Evolutionary conservation across 2,329 filamentous ascomycete species (phyloP), one percentile per base, ranked within the genome.

Genomic region (Drechslera avenae): DNA sequence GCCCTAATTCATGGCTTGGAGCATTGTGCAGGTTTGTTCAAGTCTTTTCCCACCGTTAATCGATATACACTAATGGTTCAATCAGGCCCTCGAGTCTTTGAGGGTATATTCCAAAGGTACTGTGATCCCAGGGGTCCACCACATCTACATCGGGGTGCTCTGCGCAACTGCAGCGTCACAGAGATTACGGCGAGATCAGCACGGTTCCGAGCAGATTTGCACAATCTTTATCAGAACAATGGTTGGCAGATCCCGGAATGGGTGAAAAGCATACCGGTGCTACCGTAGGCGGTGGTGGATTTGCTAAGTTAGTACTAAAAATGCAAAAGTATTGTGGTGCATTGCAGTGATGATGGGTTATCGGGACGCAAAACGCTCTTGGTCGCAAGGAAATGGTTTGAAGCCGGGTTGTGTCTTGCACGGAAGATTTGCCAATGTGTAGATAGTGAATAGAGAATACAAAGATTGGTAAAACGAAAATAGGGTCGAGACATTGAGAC

Each of bases 1-100:
- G 71, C 70, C 8, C 58, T 79, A 33, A 47, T 73, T 19, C 64
- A 69, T 4, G 66, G 63, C 3, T 32, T 74, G 47, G 23, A 61
- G 33, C 46, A 52, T 6, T 68, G 56, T 52, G 39, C 59, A 12
- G 59, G 71, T 72, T 10, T 5, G 5, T 7, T 21, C 5, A 3
- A 1, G 5, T 39, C 13, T 7, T 8, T 5, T 5, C 7, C 21
- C 21, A 23, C 6, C 4, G n/a, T n/a, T n/a, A n/a, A 21, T 7
- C 7, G 3, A n/a, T 10, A 5, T 8, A 30, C 17, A 1, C 19
- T 59, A 30, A 59, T 28, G 2, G 37, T 8, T 13, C 37, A 31
- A 13, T 12, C 16, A 63, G 65, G 68, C 26, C 53, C 56, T 1
- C n/a, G 39, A 21, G 69, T 68, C 8, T 69, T 71, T 23, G 54